A percentile compares a stretch with the other conserved stretches of the same genome.
Conservation (phyloP, 139 green algal species). For the Coccomyxa sp. region DNA sequence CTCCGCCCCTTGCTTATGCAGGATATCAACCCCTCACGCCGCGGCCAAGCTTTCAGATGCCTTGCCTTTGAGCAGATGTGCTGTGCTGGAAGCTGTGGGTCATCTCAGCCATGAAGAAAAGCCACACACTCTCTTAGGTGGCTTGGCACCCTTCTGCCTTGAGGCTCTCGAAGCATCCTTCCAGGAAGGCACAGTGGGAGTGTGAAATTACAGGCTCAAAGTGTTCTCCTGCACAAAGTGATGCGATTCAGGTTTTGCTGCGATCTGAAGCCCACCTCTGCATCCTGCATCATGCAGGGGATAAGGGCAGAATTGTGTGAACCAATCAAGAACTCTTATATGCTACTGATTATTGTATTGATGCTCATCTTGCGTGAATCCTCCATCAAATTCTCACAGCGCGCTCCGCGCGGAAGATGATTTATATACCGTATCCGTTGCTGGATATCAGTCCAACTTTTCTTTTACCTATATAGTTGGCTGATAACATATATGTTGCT, state of each 20-base stretch:
- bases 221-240: not conserved
- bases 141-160: conserved; percentile 37
- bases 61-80: not conserved
- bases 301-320: too few species aligned
- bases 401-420: too few species aligned
- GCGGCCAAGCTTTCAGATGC: not conserved
- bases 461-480: too few species aligned
- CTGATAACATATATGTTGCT: too few species aligned
- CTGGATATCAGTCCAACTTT: too few species aligned
- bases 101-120: conserved; percentile 75
- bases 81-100: conserved; percentile 58
- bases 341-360: too few species aligned
- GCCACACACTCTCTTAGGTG: conserved; percentile 41
- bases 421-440: too few species aligned
- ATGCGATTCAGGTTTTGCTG: not conserved
- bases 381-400: too few species aligned
- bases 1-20: not conserved
- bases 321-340: too few species aligned
- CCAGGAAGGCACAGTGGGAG: not conserved
- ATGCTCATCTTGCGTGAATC: too few species aligned
- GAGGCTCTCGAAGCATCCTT: not conserved
- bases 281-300: too few species aligned
- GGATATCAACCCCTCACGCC: not conserved
- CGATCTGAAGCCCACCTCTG: not conserved
- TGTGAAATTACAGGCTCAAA: not conserved